phyloP scores from a whole-genome alignment of 1,284 basidiomycete genomes.

The Salmacisia buchloeana region DNA sequence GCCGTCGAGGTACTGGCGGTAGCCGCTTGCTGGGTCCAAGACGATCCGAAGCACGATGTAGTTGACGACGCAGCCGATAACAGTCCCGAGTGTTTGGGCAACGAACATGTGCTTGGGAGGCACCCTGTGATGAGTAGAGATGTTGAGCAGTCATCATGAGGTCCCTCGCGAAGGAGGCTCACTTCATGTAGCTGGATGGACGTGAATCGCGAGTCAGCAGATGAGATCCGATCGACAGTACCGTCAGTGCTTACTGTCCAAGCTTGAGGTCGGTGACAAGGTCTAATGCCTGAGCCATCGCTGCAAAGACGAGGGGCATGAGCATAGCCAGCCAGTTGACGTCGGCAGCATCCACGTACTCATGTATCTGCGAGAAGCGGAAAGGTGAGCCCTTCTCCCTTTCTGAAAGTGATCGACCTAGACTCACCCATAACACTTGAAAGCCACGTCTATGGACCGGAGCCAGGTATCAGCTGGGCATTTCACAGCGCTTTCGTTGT shows the following conservation, averaged over 20 bases:
- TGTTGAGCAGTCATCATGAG: neutral
- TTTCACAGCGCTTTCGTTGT: neutral
- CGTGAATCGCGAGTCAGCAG: neutral
- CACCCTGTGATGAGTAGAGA: slow-evolving; percentile 31
- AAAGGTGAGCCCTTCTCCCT: neutral
- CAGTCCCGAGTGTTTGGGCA: slow-evolving; percentile 54
- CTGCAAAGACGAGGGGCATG: too few species aligned
- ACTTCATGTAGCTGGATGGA: neutral
- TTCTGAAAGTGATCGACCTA: slow-evolving; percentile 50
- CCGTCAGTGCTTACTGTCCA: slow-evolving; percentile 43
- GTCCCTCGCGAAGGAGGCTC: neutral
- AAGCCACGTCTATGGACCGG: slow-evolving; percentile 29
- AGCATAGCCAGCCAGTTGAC: too few species aligned
- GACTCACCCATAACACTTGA: slow-evolving; percentile 54
- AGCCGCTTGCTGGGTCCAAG: slow-evolving; percentile 38
- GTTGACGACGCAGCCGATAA: slow-evolving; percentile 54
- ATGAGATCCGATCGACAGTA: neutral
- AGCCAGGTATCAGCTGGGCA: neutral
- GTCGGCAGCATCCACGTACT: too few species aligned
- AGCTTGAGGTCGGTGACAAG: slow-evolving; percentile 55
- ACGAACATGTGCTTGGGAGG: slow-evolving; percentile 55
- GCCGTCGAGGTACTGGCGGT: slow-evolving; percentile 51
- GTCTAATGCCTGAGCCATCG: slow-evolving; percentile 48
- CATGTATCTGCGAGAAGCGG: slow-evolving; percentile 1
- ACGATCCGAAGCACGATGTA: slow-evolving; percentile 52